Base-by-base conservation (phyloP, 1,284 basidiomycete genomes). In the Rhodotorula sp. region DNA sequence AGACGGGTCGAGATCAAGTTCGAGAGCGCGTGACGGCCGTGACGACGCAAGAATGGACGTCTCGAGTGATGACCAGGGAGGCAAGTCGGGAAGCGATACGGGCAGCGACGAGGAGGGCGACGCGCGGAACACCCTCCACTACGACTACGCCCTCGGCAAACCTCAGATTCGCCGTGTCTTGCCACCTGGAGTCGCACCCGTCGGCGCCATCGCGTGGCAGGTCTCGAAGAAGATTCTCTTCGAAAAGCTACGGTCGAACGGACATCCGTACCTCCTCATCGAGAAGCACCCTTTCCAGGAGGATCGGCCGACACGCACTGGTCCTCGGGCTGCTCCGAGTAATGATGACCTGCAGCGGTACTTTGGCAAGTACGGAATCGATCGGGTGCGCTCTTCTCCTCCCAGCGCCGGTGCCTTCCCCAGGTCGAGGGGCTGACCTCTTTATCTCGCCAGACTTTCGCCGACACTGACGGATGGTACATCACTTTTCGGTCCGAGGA, bases 391-490 rank as follows among this genome's bases (percentile, higher is more conserved):
- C 60, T 59, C 45, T 75, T 31, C 19, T 28, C 28, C 19, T 5
- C 31, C 14, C 48, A 16, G 15, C 26, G 12, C 3, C 26, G 14
- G 26, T 15, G 16, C 3, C 28, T n/a, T 23, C 26, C 18, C 18
- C 16, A 15, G 8, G 3, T 5, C 56, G 16, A 12, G 15, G 45
- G 28, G 5, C 63, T 67, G 47, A 45, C 21, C 3, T n/a, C 10
- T 1, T 10, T n/a, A 19, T n/a, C 62, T 38, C 49, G 23, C 5
- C 73, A 79, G 76, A 74, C 81, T 10, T 71, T 78, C 21, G 74
- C 76, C 59, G 79, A 81, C 61, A 69, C 74, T 2, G 54, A 68
- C 14, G 80, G 78, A 47, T 82, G 78, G 79, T 82, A 80, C 72
- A 74, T 79, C 54, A 78, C 77, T 19, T 82, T 80, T 68, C 31